A percentile compares a stretch with the other conserved stretches of the same genome.
phyloP scores from a whole-genome alignment of 352 stramenopile genomes.

The Globisporangium paroecandrum region DNA sequence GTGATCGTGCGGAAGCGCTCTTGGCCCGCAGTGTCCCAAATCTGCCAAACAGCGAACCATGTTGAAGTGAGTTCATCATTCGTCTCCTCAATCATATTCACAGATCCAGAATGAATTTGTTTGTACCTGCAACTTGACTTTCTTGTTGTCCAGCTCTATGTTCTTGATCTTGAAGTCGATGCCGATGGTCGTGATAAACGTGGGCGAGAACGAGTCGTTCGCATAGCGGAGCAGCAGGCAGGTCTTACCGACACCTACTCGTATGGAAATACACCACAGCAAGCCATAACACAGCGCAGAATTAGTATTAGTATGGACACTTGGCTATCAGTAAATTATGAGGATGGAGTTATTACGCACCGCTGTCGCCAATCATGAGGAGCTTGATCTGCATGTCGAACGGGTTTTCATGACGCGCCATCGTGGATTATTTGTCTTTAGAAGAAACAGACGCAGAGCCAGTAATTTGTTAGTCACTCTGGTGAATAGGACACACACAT shows the following conservation, averaged over 20 bases:
- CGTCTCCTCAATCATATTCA: not conserved
- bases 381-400: slow-evolving; percentile 99
- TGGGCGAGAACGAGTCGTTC: slow-evolving; percentile 89
- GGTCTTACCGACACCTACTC: slow-evolving; percentile 83
- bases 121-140: slow-evolving; percentile 93
- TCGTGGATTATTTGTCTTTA: slow-evolving; percentile 30
- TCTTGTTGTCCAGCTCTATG: slow-evolving; percentile 94
- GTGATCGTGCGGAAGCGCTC: slow-evolving; percentile 99
- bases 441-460: slow-evolving; percentile 13
- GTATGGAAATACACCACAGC: not conserved
- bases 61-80: not conserved
- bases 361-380: slow-evolving; percentile 96
- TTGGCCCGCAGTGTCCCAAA: slow-evolving; percentile 98
- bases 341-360: slow-evolving; percentile 40
- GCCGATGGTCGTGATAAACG: slow-evolving; percentile 89
- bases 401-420: slow-evolving; percentile 89
- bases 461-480: not conserved
- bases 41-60: slow-evolving; percentile 33
- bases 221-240: slow-evolving; percentile 86
- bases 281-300: not conserved
- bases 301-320: not conserved
- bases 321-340: not conserved
- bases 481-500: not conserved
- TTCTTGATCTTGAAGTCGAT: slow-evolving; percentile 93
- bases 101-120: too few species aligned